A percentile compares a stretch with the other conserved stretches of the same genome.
These are phyloP conservation scores for Xanthoconium separans DNA, from an alignment of 1,284 basidiomycete genomes.

Conservation along the genomic window DNA sequence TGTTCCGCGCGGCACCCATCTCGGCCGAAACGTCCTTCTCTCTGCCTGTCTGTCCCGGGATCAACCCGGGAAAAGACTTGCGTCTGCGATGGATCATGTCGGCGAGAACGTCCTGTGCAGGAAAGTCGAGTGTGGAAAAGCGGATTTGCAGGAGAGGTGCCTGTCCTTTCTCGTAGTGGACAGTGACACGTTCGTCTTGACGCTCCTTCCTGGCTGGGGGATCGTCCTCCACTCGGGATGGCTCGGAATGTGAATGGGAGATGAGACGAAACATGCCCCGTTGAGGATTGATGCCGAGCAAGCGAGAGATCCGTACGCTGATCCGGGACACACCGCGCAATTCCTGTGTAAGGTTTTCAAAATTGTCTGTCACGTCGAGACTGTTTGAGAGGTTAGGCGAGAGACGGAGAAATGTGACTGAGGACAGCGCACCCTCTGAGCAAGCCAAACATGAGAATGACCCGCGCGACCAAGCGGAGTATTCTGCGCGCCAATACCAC, in stretches of 20 bases:
- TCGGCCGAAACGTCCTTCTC: constrained; percentile 8
- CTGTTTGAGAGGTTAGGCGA: constrained; percentile 27
- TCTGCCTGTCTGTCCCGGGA: constrained; percentile 3
- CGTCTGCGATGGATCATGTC: constrained; percentile 28
- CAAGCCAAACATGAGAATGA: constrained; percentile 56
- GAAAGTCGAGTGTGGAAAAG: constrained; percentile 54
- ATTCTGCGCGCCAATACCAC: constrained; percentile 54
- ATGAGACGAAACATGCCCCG: constrained; percentile 46
- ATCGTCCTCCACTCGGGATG: background rate
- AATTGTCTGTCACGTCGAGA: constrained; percentile 45
- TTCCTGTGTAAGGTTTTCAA: constrained; percentile 39
- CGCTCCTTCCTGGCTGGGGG: constrained; percentile 16
- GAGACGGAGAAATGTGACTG: background rate
- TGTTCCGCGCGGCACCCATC: constrained; percentile 6
- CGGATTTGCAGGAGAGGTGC: constrained; percentile 62
- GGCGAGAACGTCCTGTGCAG: constrained; percentile 36
- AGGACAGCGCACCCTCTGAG: constrained; percentile 55
- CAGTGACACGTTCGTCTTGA: constrained; percentile 48
- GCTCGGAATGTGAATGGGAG: constrained; percentile 33
- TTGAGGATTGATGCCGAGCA: constrained; percentile 51
- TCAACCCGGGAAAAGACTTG: constrained; percentile 11
- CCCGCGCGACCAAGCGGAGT: constrained; percentile 53
- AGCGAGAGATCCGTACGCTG: constrained; percentile 33
- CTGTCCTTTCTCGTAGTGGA: constrained; percentile 46
- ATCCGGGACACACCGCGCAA: constrained; percentile 23